Evolutionary conservation across 2,329 filamentous ascomycete species (phyloP), one percentile per base, ranked within the genome.

Genomic region (Macrophomina pseudophaseolina): DNA sequence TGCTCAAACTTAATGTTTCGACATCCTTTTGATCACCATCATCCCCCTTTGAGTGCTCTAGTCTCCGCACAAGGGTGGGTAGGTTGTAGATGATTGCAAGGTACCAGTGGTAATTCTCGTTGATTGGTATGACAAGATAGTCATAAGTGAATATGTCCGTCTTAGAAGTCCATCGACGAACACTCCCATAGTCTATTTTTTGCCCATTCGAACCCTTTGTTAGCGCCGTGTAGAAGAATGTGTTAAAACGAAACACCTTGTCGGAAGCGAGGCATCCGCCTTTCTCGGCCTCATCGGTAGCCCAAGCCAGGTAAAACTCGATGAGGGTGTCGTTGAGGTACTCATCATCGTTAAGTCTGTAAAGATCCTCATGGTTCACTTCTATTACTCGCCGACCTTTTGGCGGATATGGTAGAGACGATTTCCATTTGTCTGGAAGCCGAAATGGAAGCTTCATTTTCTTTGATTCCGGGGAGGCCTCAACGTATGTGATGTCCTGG

Each of bases 251-350:
- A 75, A 96, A 92, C 3, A 97, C 88, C 62, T 88, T 87, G 67
- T 87, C 82, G 0, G 88, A 80, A 4, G 89, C 71, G 4, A 78
- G 67, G 6, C 18, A 30, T 12, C 35, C 23, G 7, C 32, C 16
- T 28, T 42, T 32, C 14, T 66, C 54, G n/a, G 54, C 64, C 35
- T 60, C 30, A 33, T 59, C 51, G 4, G 54, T n/a, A 44, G 53
- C 68, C 53, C 76, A 74, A 48, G 71, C 33, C 65, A 97, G 83
- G 74, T 96, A 97, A 75, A 97, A 97, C 60, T 87, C 89, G 71
- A 99, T 91, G 33, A 99, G 81, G 73, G 93, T 97, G 80, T 99
- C 95, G 74, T 99, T 99, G 51, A 99, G 80, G 67, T 91, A 97
- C 71, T 97, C 87, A 12, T 89, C 91, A 69, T 96, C 91, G 68